Conservation (phyloP, 352 stramenopile genomes). For the Phytophthora boehmeriae region DNA sequence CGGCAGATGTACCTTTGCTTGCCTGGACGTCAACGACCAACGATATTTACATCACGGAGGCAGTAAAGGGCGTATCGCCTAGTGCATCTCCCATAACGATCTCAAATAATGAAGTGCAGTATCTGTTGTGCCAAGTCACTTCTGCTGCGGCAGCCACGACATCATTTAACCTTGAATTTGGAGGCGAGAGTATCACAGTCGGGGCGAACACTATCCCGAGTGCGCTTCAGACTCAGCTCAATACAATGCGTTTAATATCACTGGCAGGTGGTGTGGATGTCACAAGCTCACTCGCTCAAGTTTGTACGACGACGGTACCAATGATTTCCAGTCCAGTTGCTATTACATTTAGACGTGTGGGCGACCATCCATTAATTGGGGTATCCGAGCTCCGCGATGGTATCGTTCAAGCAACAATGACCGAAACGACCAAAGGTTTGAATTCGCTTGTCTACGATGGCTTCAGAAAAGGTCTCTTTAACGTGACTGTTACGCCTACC, state of each 20-base stretch:
- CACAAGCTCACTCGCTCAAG: slow-evolving; percentile 36
- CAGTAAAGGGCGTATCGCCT: slow-evolving; percentile 50
- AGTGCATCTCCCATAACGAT: slow-evolving; percentile 46
- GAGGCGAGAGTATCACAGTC: slow-evolving; percentile 38
- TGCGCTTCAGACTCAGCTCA: slow-evolving; percentile 57
- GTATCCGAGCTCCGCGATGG: slow-evolving; percentile 55
- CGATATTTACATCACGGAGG: slow-evolving; percentile 67
- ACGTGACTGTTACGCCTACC: slow-evolving; percentile 84
- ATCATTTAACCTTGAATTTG: slow-evolving; percentile 66
- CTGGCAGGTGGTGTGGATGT: slow-evolving; percentile 59
- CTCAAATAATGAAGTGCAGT: slow-evolving; percentile 64
- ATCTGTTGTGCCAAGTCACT: slow-evolving; percentile 57
- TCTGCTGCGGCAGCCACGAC: slow-evolving; percentile 25
- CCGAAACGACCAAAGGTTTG: slow-evolving; percentile 73
- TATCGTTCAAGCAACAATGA: slow-evolving; percentile 48
- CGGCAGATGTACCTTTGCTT: slow-evolving; percentile 52
- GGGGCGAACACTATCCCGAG: slow-evolving; percentile 36
- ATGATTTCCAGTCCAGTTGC: slow-evolving; percentile 29
- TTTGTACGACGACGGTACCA: slow-evolving; percentile 28
- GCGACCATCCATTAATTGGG: slow-evolving; percentile 42
- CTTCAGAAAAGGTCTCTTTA: slow-evolving; percentile 67
- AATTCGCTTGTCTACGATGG: slow-evolving; percentile 76
- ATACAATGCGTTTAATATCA: slow-evolving; percentile 44
- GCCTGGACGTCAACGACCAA: slow-evolving; percentile 60
- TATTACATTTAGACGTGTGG: slow-evolving; percentile 59